phyloP scores from a whole-genome alignment of 2,329 filamentous ascomycete species.

The Neurospora sp. region DNA sequence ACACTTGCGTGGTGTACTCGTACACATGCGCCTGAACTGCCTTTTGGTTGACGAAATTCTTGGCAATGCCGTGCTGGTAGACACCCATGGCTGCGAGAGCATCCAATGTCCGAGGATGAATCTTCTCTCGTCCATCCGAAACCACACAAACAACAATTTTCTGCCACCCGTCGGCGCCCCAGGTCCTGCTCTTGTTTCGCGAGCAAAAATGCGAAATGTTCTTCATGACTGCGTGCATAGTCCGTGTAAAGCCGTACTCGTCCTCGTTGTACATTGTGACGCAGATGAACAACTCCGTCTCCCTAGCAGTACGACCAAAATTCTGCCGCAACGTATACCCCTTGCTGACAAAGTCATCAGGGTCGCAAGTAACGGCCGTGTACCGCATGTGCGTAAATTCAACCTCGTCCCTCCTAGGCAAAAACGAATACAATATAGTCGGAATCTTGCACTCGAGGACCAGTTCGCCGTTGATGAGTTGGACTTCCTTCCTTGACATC shows the following conservation, averaged over 20 bases:
- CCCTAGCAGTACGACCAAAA: slow-evolving; percentile 70
- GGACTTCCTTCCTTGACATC: slow-evolving; percentile 87
- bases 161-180: slow-evolving; percentile 96
- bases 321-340: slow-evolving; percentile 92
- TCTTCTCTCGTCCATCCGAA: slow-evolving; percentile 80
- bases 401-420: slow-evolving; percentile 82
- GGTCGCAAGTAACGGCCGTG: slow-evolving; percentile 95
- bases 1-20: slow-evolving; percentile 98
- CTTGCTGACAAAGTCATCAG: slow-evolving; percentile 78
- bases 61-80: slow-evolving; percentile 96
- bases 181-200: slow-evolving; percentile 82
- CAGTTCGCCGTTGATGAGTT: slow-evolving; percentile 93
- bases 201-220: slow-evolving; percentile 97
- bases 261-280: slow-evolving; percentile 99
- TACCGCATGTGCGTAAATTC: slow-evolving; percentile 99
- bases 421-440: slow-evolving; percentile 93
- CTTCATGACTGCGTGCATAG: slow-evolving; percentile 98
- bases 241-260: slow-evolving; percentile 90
- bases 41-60: slow-evolving; percentile 94
- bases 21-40: slow-evolving; percentile 96
- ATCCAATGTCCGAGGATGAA: slow-evolving; percentile 87
- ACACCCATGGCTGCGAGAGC: slow-evolving; percentile 93
- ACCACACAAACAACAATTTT: slow-evolving; percentile 98
- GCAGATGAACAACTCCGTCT: slow-evolving; percentile 94
- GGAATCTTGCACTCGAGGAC: slow-evolving; percentile 99